These are phyloP conservation scores for Phlebiopsis flavidoalba DNA, from an alignment of 768 basidiomycete species.

Conservation along the genomic window DNA sequence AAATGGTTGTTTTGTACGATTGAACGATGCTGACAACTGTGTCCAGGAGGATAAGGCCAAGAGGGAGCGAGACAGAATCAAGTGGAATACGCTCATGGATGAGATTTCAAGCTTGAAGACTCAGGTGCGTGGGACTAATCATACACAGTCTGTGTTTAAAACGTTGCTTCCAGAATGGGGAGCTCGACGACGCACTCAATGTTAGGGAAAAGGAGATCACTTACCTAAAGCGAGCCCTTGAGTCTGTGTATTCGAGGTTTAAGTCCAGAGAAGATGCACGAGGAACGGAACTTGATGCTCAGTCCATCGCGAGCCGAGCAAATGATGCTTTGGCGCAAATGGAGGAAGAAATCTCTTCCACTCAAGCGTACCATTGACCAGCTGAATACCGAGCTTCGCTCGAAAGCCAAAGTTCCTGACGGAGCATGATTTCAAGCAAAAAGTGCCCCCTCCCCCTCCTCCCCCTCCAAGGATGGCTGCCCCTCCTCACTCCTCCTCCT, in stretches of 20 bases:
- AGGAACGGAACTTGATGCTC: conserved; percentile 54
- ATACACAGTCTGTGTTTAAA: background rate
- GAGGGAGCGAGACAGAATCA: conserved; percentile 69
- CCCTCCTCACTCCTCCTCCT: conserved; percentile 23
- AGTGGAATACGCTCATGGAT: conserved; percentile 67
- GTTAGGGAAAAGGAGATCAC: conserved; percentile 68
- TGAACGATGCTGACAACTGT: background rate
- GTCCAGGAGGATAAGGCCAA: conserved; percentile 68
- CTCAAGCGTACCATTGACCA: conserved; percentile 47
- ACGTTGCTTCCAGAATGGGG: conserved; percentile 38
- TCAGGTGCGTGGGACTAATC: conserved; percentile 40
- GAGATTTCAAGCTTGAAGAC: conserved; percentile 69
- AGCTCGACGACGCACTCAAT: conserved; percentile 41
- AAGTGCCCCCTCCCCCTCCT: conserved; percentile 60
- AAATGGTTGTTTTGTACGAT: conserved; percentile 1
- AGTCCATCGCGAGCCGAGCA: conserved; percentile 61
- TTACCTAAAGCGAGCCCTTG: conserved; percentile 81
- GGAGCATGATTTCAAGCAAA: conserved; percentile 69
- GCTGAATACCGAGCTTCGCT: conserved; percentile 45
- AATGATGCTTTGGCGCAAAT: conserved; percentile 67
- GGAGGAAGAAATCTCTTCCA: conserved; percentile 54
- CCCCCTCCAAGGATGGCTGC: conserved; percentile 33
- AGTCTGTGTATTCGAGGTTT: conserved; percentile 83
- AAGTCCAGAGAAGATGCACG: conserved; percentile 48
- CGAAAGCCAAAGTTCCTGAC: conserved; percentile 46